Evolutionary conservation across 768 basidiomycete genomes (phyloP).

Genomic region (Trametes meyenii): DNA sequence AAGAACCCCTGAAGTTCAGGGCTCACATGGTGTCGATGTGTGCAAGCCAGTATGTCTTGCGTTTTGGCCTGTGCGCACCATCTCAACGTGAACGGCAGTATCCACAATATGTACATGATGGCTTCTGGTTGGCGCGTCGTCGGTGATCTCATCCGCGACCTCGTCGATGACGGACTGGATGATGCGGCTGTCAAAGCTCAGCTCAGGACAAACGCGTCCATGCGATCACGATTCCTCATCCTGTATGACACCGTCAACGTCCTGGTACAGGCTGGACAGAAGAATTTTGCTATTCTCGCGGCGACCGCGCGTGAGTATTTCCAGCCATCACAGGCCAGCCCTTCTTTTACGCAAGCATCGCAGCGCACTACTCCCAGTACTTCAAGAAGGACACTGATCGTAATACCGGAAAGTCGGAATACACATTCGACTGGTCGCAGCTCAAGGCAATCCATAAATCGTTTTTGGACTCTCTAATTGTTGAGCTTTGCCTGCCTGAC

Average conservation of each 20-base stretch:
- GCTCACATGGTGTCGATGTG: conserved; percentile 22
- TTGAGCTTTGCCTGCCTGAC: conserved; percentile 78
- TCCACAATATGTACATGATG: conserved; percentile 82
- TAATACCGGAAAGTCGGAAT: conserved; percentile 50
- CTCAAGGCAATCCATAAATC: conserved; percentile 69
- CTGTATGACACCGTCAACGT: conserved; percentile 64
- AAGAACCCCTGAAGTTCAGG: conserved; percentile 13
- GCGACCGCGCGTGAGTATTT: conserved; percentile 64
- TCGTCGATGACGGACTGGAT: conserved; percentile 56
- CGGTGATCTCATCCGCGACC: conserved; percentile 54
- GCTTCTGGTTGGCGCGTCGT: conserved; percentile 84
- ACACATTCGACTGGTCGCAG: conserved; percentile 66
- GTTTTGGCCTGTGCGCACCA: neutral
- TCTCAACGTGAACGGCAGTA: conserved; percentile 42
- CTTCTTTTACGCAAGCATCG: neutral
- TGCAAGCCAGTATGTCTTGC: conserved; percentile 25
- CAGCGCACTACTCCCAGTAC: conserved; percentile 74
- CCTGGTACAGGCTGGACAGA: conserved; percentile 63
- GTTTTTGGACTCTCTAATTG: conserved; percentile 81
- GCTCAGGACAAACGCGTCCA: conserved; percentile 50
- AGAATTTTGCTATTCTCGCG: conserved; percentile 67
- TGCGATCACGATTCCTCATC: conserved; percentile 64
- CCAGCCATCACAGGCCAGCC: neutral
- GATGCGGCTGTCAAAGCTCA: conserved; percentile 55
- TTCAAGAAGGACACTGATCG: conserved; percentile 53